Evolutionary conservation across 768 basidiomycete genomes (phyloP).

Genomic region (Trametes sanguinea): DNA sequence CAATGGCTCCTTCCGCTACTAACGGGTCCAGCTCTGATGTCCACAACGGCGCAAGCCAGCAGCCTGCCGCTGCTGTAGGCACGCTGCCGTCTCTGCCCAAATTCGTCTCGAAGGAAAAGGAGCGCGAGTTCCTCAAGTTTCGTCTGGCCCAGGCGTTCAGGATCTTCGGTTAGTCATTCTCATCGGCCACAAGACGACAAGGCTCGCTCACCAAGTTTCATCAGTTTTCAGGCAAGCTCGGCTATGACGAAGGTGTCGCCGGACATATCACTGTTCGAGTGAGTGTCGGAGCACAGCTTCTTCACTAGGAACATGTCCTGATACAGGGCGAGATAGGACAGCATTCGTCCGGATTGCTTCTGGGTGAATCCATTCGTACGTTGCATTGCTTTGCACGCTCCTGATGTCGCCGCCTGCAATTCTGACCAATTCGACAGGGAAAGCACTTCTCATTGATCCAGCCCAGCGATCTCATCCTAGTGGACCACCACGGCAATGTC

Average conservation of each 20-base stretch:
- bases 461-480: conserved; percentile 46
- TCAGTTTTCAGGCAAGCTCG: conserved; percentile 32
- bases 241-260: conserved; percentile 50
- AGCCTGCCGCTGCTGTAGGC: conserved; percentile 2
- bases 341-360: conserved; percentile 43
- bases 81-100: conserved; percentile 26
- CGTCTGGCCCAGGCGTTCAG: conserved; percentile 48
- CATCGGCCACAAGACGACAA: neutral
- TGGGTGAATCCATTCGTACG: conserved; percentile 51
- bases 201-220: neutral
- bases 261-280: conserved; percentile 53
- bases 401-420: neutral
- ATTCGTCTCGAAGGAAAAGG: conserved; percentile 39
- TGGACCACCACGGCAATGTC: conserved; percentile 42
- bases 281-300: neutral
- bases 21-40: neutral
- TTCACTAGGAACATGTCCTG: neutral
- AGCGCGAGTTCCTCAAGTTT: conserved; percentile 46
- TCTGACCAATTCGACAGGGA: conserved; percentile 30
- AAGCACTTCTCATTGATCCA: conserved; percentile 49
- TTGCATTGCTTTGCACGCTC: neutral
- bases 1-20: neutral
- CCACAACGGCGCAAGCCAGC: neutral
- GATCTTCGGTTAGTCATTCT: conserved; percentile 40
- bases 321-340: conserved; percentile 34